Percentiles rank a stretch among this genome's conserved stretches.
phyloP scores from a whole-genome alignment of 352 stramenopile species.

The Globisporangium cederbergense region DNA sequence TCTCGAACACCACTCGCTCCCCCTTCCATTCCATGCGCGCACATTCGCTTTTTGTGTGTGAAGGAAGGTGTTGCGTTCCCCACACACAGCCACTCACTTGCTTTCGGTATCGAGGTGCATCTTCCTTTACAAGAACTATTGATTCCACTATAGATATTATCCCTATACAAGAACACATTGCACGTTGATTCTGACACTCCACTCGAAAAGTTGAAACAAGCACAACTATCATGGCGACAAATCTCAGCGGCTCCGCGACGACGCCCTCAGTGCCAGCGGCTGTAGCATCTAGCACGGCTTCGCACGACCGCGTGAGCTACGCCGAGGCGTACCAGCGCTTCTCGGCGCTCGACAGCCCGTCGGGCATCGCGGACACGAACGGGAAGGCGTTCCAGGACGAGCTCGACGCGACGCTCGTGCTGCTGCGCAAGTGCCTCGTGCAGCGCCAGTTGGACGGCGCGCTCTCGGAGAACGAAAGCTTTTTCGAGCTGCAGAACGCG shows the following conservation, averaged over 20 bases:
- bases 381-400: constrained; percentile 44
- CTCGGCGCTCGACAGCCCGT: constrained; percentile 38
- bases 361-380: constrained; percentile 37
- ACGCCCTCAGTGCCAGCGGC: background rate
- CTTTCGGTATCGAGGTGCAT: constrained; percentile 12
- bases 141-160: constrained; percentile 2
- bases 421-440: constrained; percentile 35
- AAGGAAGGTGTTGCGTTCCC: background rate
- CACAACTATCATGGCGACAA: constrained; percentile 6
- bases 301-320: constrained; percentile 34
- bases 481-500: constrained; percentile 77
- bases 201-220: background rate
- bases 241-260: constrained; percentile 11
- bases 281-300: background rate
- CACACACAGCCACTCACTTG: background rate
- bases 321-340: constrained; percentile 38
- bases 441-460: constrained; percentile 65
- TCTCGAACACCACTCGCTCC: background rate
- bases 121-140: constrained; percentile 29
- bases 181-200: constrained; percentile 3
- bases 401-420: constrained; percentile 28
- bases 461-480: constrained; percentile 67
- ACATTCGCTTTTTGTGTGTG: background rate
- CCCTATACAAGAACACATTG: constrained; percentile 8
- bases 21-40: background rate